Evolutionary conservation across 805 yeast genomes (phyloP).

Genomic region (Saturnispora kantuleensis): DNA sequence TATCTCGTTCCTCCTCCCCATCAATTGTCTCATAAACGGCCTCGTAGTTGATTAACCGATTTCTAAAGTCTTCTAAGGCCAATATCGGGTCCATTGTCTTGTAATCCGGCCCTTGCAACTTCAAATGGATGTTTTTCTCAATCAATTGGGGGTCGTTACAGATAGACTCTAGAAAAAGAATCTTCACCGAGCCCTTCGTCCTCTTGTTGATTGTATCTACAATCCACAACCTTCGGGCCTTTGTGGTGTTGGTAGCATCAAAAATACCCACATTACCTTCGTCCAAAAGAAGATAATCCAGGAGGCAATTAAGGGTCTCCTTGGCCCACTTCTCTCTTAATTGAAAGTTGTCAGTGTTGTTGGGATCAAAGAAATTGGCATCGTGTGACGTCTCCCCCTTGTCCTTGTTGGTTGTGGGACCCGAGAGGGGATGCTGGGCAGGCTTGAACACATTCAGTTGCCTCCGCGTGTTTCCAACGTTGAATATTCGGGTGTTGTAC

Average conservation of each 20-base stretch:
- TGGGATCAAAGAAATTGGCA: conserved; percentile 32
- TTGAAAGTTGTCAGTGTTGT: conserved; percentile 32
- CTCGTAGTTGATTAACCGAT: conserved; percentile 74
- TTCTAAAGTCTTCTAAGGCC: conserved; percentile 75
- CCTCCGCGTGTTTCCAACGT: conserved; percentile 67
- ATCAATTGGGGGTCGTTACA: conserved; percentile 74
- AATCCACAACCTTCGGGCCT: conserved; percentile 33
- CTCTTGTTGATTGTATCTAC: conserved; percentile 28
- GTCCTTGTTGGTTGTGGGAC: conserved; percentile 20
- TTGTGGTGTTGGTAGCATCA: conserved; percentile 51
- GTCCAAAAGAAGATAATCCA: conserved; percentile 33
- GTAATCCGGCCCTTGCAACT: conserved; percentile 90
- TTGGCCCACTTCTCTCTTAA: conserved; percentile 44
- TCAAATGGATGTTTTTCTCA: conserved; percentile 74
- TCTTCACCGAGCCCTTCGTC: conserved; percentile 27
- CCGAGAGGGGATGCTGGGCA: conserved; percentile 28
- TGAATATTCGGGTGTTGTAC: conserved; percentile 55
- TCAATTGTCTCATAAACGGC: conserved; percentile 86
- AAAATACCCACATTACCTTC: conserved; percentile 46
- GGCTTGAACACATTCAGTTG: conserved; percentile 36
- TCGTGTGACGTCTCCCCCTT: conserved; percentile 26
- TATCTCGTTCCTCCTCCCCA: conserved; percentile 38
- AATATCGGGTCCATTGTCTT: conserved; percentile 69
- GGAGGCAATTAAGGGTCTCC: conserved; percentile 37
- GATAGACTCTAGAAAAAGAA: conserved; percentile 57